A percentile compares a stretch with the other conserved stretches of the same genome.
These are phyloP conservation scores for Solanum tarijense DNA, from an alignment of 257 asterid species.

Conservation along the genomic window DNA sequence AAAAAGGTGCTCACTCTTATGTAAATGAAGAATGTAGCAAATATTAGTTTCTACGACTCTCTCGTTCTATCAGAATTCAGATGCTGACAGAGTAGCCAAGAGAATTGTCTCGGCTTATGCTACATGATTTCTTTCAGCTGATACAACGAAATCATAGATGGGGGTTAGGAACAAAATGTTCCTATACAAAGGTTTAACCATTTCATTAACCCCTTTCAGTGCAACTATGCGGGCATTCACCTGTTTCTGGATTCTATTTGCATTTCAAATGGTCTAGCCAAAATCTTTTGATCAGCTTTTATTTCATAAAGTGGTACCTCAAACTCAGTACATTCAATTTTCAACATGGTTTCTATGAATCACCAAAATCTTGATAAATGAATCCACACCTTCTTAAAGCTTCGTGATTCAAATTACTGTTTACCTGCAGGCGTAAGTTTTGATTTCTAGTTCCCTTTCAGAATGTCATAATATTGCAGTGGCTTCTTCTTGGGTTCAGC, in stretches of 20 bases:
- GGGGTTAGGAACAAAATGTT: background rate
- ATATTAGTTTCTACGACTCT: background rate
- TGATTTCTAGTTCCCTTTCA: conserved; percentile 45
- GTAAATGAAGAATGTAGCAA: background rate
- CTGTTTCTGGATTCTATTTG: background rate
- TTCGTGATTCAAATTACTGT: background rate
- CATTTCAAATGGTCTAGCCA: background rate
- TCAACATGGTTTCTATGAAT: background rate
- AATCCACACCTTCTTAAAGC: background rate
- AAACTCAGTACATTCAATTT: background rate
- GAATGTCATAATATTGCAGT: conserved; percentile 53
- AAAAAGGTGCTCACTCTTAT: background rate
- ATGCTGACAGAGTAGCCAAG: background rate
- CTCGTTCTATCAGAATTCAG: background rate
- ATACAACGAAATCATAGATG: background rate
- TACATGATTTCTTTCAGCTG: background rate
- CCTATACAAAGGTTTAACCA: background rate
- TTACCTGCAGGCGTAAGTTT: background rate
- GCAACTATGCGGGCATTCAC: background rate
- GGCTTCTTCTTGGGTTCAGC: conserved; percentile 68
- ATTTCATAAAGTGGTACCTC: background rate
- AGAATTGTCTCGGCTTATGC: background rate
- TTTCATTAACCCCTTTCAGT: background rate
- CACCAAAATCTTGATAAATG: background rate
- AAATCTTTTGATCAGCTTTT: background rate